Evolutionary conservation across 73 alveolate species (phyloP).

Genomic region (Paramecium octaurelia): DNA sequence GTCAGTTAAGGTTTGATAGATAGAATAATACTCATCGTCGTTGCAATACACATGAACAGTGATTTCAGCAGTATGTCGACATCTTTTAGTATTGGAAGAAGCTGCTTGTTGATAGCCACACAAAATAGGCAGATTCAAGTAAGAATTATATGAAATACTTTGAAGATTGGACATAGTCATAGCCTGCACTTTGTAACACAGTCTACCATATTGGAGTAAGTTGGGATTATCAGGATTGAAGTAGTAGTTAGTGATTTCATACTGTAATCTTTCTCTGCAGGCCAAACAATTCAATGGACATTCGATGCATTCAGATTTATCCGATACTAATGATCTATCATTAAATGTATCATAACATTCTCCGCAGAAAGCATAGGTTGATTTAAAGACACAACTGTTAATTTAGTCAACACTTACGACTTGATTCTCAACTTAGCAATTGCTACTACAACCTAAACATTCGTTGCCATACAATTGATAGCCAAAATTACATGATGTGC

Average conservation of each 20-base stretch:
- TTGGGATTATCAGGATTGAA: neutral
- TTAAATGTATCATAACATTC: neutral
- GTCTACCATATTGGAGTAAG: neutral
- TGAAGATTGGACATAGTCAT: neutral
- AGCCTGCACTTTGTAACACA: neutral
- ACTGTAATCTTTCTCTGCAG: neutral
- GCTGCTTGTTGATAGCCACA: neutral
- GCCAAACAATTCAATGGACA: conserved; percentile 36
- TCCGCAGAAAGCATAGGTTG: neutral
- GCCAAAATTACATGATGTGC: conserved; percentile 3
- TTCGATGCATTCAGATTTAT: conserved; percentile 4
- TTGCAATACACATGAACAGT: neutral
- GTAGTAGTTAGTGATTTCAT: neutral
- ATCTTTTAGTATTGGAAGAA: neutral
- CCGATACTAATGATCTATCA: neutral
- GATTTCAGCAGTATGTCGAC: neutral
- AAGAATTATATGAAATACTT: neutral
- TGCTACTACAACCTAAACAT: neutral
- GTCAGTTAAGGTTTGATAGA: neutral
- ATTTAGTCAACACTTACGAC: neutral
- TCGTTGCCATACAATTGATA: neutral
- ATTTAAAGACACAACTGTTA: neutral
- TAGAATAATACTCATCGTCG: neutral
- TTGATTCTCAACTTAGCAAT: conserved; percentile 15
- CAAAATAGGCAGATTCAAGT: neutral